Conservation (phyloP, 176 grass and related monocot genomes). For the Zoysia japonica region DNA sequence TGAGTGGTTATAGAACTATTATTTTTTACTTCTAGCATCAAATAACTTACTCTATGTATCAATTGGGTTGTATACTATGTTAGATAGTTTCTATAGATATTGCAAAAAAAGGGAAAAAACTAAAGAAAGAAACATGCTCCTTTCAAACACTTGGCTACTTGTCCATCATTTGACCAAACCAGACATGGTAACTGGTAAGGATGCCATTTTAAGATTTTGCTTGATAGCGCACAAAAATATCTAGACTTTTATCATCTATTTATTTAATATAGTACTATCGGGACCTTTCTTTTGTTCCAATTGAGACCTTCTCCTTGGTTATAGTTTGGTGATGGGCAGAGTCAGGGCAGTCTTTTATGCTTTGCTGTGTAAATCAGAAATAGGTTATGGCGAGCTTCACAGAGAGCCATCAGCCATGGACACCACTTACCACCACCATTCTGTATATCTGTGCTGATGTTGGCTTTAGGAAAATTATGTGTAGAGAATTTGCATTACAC, state of each 20-base stretch:
- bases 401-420: neutral
- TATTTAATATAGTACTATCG: slow-evolving; percentile 24
- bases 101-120: neutral
- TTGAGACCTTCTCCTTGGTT: neutral
- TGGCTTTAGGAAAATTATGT: slow-evolving; percentile 3
- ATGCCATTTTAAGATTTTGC: neutral
- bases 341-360: neutral
- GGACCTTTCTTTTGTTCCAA: neutral
- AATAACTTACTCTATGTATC: neutral
- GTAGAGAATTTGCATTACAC: neutral
- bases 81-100: neutral
- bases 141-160: neutral
- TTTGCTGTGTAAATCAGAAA: slow-evolving; percentile 15
- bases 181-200: slow-evolving; percentile 8
- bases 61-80: neutral
- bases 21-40: neutral
- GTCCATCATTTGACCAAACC: neutral
- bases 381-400: slow-evolving; percentile 5
- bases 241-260: neutral
- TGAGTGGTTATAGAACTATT: neutral
- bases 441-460: slow-evolving; percentile 2
- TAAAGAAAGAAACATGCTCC: neutral
- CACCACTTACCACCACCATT: neutral
- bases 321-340: slow-evolving; percentile 6
- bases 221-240: neutral